phyloP scores from a whole-genome alignment of 345 rosid genomes.

The Gossypium longicalyx region DNA sequence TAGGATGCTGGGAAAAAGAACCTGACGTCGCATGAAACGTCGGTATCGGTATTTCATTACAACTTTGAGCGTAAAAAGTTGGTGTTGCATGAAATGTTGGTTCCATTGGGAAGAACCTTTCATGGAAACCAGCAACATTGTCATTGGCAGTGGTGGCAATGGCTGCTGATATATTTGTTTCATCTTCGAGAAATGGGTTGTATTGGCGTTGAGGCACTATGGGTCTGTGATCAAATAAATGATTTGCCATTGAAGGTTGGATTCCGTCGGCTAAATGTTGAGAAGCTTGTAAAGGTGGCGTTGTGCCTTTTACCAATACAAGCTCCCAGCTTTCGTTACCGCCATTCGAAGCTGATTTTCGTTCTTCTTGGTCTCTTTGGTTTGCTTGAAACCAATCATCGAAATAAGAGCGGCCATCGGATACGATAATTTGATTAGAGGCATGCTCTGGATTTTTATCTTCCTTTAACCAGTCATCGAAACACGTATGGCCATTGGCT shows the following conservation, averaged over 20 bases:
- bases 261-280: constrained; percentile 1
- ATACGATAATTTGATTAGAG: background rate
- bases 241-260: background rate
- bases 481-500: background rate
- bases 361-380: background rate
- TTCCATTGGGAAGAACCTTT: constrained; percentile 25
- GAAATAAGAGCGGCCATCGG: background rate
- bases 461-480: background rate
- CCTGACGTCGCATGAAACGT: background rate
- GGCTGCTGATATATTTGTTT: constrained; percentile 1
- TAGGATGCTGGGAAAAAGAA: background rate
- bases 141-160: background rate
- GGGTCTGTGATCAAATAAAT: constrained; percentile 6
- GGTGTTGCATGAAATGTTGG: constrained; percentile 56
- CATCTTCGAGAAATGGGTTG: constrained; percentile 42
- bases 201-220: background rate
- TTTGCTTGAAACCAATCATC: background rate
- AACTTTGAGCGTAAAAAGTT: constrained; percentile 25
- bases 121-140: constrained; percentile 14
- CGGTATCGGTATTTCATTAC: background rate
- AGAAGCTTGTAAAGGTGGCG: constrained; percentile 19
- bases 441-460: background rate
- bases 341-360: background rate
- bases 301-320: constrained; percentile 37
- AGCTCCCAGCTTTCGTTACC: constrained; percentile 49